These are phyloP conservation scores for Candida boidinii DNA, from an alignment of 805 yeast species.

Conservation along the genomic window DNA sequence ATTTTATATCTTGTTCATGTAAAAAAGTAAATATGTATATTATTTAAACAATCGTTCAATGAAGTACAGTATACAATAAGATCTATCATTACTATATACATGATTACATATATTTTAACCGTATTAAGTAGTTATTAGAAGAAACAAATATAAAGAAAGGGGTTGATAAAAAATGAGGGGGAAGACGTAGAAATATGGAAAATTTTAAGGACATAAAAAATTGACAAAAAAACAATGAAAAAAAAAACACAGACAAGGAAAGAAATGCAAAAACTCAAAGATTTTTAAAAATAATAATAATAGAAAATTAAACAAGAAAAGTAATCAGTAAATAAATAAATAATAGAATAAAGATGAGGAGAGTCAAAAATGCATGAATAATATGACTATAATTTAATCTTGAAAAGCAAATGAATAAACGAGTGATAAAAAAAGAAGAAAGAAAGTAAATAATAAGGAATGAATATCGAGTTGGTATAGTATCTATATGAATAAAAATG, in stretches of 20 bases:
- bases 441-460: too few species aligned
- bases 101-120: too few species aligned
- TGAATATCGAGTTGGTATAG: too few species aligned
- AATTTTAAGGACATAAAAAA: not conserved
- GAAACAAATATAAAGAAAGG: too few species aligned
- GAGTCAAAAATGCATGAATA: not conserved
- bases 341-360: conserved; percentile 4
- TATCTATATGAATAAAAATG: too few species aligned
- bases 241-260: not conserved
- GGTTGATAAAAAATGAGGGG: not conserved
- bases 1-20: too few species aligned
- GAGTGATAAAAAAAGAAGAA: not conserved
- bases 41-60: too few species aligned
- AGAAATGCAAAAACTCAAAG: not conserved
- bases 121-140: too few species aligned
- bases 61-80: too few species aligned
- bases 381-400: not conserved
- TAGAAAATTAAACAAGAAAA: not conserved
- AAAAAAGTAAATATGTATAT: too few species aligned
- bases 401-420: too few species aligned
- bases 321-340: not conserved
- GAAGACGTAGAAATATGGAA: not conserved
- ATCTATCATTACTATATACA: too few species aligned
- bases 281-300: not conserved
- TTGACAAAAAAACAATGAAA: not conserved